Evolutionary conservation across 768 basidiomycete genomes (phyloP).

Genomic region (Sutorius australiensis): DNA sequence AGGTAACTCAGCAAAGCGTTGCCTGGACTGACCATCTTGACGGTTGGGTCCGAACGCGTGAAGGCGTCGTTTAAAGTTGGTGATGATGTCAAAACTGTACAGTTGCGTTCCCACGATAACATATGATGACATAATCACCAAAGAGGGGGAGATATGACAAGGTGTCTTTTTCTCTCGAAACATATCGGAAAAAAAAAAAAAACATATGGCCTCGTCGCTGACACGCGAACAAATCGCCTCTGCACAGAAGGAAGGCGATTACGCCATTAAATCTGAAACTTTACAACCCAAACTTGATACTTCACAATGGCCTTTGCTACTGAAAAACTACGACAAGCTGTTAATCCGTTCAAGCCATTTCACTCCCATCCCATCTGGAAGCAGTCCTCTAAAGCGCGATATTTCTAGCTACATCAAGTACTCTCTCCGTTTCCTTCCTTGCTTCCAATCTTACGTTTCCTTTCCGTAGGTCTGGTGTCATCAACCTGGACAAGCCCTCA

Average conservation of each 20-base stretch:
- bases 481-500: conserved; percentile 99
- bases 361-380: conserved; percentile 93
- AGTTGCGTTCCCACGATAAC: conserved; percentile 34
- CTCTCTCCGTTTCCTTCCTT: conserved; percentile 4
- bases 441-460: background rate
- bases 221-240: conserved; percentile 68
- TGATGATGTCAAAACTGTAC: conserved; percentile 45
- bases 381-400: conserved; percentile 93
- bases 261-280: conserved; percentile 75
- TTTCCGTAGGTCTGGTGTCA: conserved; percentile 83
- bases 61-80: background rate
- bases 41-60: background rate
- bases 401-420: conserved; percentile 89
- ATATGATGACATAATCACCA: conserved; percentile 10
- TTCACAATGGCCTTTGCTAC: conserved; percentile 93
- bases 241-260: conserved; percentile 73
- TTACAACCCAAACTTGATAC: conserved; percentile 80
- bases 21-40: conserved; percentile 73
- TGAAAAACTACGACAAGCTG: conserved; percentile 99
- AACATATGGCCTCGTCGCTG: conserved; percentile 33
- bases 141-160: conserved; percentile 5
- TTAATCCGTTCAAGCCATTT: conserved; percentile 95
- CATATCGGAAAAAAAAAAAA: too few species aligned
- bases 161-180: conserved; percentile 16
- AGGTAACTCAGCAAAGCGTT: conserved; percentile 85